Percentiles rank a stretch among this genome's conserved stretches.
Conservation (phyloP, 768 basidiomycete genomes). For the Lactarius sp. region DNA sequence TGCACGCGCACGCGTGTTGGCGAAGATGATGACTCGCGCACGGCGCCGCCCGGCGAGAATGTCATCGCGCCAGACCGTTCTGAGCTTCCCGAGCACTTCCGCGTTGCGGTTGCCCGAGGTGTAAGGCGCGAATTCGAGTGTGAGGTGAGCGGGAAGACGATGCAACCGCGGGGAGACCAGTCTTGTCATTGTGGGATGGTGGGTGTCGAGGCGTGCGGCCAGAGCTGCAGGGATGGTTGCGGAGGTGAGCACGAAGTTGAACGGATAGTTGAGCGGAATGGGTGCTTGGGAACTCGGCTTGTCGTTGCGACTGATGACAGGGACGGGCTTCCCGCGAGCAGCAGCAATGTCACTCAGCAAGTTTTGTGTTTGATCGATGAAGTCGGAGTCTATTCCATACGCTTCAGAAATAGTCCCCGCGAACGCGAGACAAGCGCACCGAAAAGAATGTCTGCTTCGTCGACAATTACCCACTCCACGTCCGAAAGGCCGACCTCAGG, state of each 20-base stretch:
- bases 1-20: constrained; percentile 45
- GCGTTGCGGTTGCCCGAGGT: constrained; percentile 76
- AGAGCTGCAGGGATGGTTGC: constrained; percentile 85
- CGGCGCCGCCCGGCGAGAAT: constrained; percentile 35
- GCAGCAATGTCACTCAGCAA: constrained; percentile 66
- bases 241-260: constrained; percentile 75
- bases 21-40: constrained; percentile 77
- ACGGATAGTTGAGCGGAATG: constrained; percentile 53
- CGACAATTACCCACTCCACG: constrained; percentile 86
- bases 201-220: constrained; percentile 52
- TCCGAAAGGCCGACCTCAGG: constrained; percentile 59
- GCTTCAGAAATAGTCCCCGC: not conserved
- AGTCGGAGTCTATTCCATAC: constrained; percentile 64
- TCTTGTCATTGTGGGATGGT: constrained; percentile 62
- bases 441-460: constrained; percentile 88
- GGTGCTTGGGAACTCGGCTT: not conserved
- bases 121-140: constrained; percentile 70
- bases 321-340: constrained; percentile 50
- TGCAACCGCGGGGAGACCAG: constrained; percentile 80
- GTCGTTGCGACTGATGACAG: constrained; percentile 15
- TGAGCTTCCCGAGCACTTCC: constrained; percentile 72
- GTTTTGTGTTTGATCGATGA: constrained; percentile 64
- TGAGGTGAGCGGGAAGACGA: constrained; percentile 63
- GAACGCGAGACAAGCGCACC: constrained; percentile 43
- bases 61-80: constrained; percentile 71